phyloP scores from a whole-genome alignment of 2,329 filamentous ascomycete species.

The Fusarium begoniae region DNA sequence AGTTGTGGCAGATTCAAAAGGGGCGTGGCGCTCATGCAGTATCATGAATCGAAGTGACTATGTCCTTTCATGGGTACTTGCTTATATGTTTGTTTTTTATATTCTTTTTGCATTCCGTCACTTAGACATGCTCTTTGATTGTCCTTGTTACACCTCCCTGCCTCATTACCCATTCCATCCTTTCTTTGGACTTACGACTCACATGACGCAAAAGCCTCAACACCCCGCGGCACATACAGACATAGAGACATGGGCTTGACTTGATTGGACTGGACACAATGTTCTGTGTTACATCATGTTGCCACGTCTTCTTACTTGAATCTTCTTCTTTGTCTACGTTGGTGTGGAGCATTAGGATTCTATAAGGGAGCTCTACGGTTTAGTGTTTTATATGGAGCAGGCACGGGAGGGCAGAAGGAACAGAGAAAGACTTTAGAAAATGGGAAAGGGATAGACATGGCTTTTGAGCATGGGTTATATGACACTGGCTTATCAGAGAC shows the following conservation, averaged over 20 bases:
- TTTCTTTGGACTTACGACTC: constrained; percentile 11
- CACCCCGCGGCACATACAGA: background rate
- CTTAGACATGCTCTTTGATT: background rate
- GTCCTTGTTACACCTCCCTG: background rate
- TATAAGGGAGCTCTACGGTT: background rate
- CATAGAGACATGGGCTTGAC: background rate
- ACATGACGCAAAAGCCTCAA: constrained; percentile 11
- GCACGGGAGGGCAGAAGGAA: background rate
- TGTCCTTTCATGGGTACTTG: constrained; percentile 4
- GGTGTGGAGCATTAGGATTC: background rate
- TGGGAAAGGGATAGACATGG: constrained; percentile 10
- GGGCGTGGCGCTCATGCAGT: background rate
- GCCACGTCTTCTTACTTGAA: background rate
- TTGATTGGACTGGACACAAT: background rate
- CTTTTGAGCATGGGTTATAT: background rate
- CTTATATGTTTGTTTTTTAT: background rate
- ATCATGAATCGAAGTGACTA: background rate
- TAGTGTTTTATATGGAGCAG: background rate
- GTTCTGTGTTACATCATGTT: background rate
- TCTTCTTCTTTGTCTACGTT: constrained; percentile 7
- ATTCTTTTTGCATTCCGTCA: background rate
- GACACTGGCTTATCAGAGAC: background rate
- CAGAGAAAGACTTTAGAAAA: background rate
- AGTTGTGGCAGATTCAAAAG: background rate
- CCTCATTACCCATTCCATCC: background rate